Evolutionary conservation across 352 stramenopile genomes (phyloP).

Genomic region (Globisporangium cystogenes): DNA sequence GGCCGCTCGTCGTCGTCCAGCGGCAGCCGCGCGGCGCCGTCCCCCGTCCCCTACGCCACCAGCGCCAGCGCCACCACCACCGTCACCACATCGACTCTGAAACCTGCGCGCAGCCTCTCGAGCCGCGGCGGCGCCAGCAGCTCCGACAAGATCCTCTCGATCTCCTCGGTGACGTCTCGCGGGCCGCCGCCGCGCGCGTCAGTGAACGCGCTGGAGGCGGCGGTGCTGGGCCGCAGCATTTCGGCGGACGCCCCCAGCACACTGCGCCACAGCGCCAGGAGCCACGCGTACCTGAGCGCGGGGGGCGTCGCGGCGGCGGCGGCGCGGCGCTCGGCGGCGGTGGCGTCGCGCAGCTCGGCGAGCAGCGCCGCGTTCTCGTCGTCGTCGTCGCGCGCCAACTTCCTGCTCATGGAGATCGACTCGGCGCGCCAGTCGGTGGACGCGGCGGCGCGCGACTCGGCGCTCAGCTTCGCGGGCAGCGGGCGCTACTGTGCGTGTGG

Average conservation of each 20-base stretch:
- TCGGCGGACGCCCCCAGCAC: constrained; percentile 22
- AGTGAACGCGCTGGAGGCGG: constrained; percentile 23
- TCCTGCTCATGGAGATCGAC: constrained; percentile 54
- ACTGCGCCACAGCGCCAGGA: constrained; percentile 24
- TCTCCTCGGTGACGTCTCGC: background rate
- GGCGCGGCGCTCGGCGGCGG: constrained; percentile 8
- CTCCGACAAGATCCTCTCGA: too few species aligned
- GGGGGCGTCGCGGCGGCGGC: constrained; percentile 19
- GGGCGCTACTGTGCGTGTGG: constrained; percentile 37
- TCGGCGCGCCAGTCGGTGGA: constrained; percentile 33
- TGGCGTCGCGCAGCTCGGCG: background rate
- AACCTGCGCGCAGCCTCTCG: too few species aligned
- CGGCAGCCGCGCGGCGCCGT: too few species aligned
- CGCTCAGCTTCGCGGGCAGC: constrained; percentile 17
- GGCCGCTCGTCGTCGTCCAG: too few species aligned
- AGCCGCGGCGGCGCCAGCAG: too few species aligned
- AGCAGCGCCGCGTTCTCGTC: constrained; percentile 7
- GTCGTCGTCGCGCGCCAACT: constrained; percentile 16
- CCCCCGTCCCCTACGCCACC: too few species aligned
- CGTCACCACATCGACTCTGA: too few species aligned
- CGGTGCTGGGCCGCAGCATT: constrained; percentile 25
- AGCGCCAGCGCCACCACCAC: too few species aligned
- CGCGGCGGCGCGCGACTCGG: constrained; percentile 24
- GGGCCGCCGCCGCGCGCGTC: constrained; percentile 1
- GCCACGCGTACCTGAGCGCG: constrained; percentile 18